A percentile compares a stretch with the other conserved stretches of the same genome.
These are phyloP conservation scores for Orychophragmus violaceus DNA, from an alignment of 345 rosid genomes.

Conservation along the genomic window DNA sequence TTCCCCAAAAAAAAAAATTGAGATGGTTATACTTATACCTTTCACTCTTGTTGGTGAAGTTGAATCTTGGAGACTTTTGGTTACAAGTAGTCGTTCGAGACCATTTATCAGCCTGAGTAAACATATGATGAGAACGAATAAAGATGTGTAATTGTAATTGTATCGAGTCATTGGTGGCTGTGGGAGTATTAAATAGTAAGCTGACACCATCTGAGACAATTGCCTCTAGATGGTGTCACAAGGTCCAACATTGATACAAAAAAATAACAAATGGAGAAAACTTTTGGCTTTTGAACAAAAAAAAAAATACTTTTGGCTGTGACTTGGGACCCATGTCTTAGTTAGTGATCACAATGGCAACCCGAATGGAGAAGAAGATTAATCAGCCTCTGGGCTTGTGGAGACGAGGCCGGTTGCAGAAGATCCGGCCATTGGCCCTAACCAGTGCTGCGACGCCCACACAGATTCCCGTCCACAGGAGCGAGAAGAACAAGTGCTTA, in stretches of 20 bases:
- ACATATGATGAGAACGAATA: not conserved
- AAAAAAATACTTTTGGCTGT: constrained; percentile 22
- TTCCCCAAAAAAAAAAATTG: no score
- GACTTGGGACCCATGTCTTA: constrained; percentile 9
- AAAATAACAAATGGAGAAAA: not conserved
- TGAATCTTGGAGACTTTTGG: not conserved
- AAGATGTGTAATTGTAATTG: not conserved
- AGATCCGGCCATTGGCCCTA: constrained; percentile 78
- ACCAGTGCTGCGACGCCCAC: constrained; percentile 56
- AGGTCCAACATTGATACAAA: constrained; percentile 16
- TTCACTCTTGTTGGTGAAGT: not conserved
- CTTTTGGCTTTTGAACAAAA: no score
- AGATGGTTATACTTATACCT: not conserved
- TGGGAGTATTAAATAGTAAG: constrained; percentile 6
- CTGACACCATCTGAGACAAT: constrained; percentile 13
- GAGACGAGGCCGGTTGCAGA: constrained; percentile 95
- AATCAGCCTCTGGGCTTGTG: constrained; percentile 67
- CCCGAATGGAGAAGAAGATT: constrained; percentile 1
- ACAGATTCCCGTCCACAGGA: constrained; percentile 69
- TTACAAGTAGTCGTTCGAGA: not conserved
- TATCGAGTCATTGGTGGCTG: constrained; percentile 4
- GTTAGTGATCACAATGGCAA: constrained; percentile 16
- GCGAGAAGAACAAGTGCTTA: constrained; percentile 57
- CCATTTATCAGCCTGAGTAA: not conserved
- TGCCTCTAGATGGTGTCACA: constrained; percentile 17